Conservation (phyloP, 441 rosid species). For the Erysimum cheiri region DNA sequence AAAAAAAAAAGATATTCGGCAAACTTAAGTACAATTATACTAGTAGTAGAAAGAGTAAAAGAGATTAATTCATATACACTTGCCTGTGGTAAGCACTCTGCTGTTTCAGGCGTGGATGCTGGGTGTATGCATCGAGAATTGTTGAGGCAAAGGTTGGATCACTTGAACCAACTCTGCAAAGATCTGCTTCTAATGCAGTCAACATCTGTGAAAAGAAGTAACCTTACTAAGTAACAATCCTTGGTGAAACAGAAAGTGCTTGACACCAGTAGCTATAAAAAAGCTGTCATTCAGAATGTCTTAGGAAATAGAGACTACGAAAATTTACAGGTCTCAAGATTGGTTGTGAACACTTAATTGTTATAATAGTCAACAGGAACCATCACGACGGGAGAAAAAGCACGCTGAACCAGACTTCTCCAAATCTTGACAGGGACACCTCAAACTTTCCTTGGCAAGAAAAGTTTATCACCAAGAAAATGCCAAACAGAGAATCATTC, state of each 20-base stretch:
- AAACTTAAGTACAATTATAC: neutral
- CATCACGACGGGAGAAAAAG: neutral
- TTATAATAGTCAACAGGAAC: conserved; percentile 15
- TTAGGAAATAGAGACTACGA: neutral
- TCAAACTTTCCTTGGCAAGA: conserved; percentile 7
- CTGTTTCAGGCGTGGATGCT: conserved; percentile 67
- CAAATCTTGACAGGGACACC: conserved; percentile 3
- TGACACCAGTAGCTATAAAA: neutral
- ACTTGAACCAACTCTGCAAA: conserved; percentile 54
- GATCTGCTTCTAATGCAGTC: conserved; percentile 65
- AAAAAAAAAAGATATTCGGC: neutral
- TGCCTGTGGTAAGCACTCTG: conserved; percentile 68
- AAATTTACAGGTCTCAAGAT: conserved; percentile 4
- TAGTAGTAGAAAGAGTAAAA: neutral
- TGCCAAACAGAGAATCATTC: neutral
- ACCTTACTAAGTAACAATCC: no score
- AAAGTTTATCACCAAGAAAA: conserved; percentile 4
- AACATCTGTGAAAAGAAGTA: conserved; percentile 58
- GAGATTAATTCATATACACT: conserved; percentile 34
- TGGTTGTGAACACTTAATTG: conserved; percentile 6
- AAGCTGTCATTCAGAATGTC: neutral
- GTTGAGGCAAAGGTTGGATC: conserved; percentile 60
- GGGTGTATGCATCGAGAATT: conserved; percentile 62
- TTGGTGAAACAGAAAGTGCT: neutral
- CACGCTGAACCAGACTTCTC: conserved; percentile 1